phyloP scores from a whole-genome alignment of 768 basidiomycete species.

The Kwoniella mangroviensis region DNA sequence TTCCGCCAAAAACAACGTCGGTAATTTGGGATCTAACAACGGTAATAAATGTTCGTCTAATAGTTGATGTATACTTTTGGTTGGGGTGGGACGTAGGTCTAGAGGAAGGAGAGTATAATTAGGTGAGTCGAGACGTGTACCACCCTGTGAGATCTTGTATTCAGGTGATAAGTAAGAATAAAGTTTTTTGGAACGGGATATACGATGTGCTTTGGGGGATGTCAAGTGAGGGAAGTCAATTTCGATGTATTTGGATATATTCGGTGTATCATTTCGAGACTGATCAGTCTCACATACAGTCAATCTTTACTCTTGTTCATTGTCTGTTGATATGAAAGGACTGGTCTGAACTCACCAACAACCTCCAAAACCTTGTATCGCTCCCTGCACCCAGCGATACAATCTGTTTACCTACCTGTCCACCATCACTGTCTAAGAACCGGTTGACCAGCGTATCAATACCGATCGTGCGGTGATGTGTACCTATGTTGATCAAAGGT shows the following conservation, averaged over 20 bases:
- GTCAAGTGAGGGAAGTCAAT: conserved; percentile 89
- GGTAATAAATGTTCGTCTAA: conserved; percentile 23
- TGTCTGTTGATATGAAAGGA: conserved; percentile 30
- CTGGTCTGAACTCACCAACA: conserved; percentile 67
- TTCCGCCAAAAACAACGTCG: conserved; percentile 87
- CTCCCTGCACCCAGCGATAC: conserved; percentile 95
- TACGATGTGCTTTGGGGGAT: conserved; percentile 65
- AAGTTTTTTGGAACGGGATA: conserved; percentile 44
- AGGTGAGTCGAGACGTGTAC: conserved; percentile 61
- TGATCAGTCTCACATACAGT: conserved; percentile 45
- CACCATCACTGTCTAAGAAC: conserved; percentile 62
- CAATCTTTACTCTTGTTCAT: not conserved
- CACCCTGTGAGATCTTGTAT: conserved; percentile 47
- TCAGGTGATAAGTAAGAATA: conserved; percentile 57
- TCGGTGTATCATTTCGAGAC: conserved; percentile 65
- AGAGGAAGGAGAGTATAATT: not conserved
- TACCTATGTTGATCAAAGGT: conserved; percentile 94
- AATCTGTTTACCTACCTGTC: conserved; percentile 64
- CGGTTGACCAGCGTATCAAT: conserved; percentile 75
- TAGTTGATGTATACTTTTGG: conserved; percentile 8
- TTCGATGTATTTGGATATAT: conserved; percentile 73
- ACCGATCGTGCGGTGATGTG: conserved; percentile 78
- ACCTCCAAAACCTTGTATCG: conserved; percentile 92
- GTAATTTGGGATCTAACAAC: conserved; percentile 66
- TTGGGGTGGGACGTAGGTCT: not conserved